phyloP scores from a whole-genome alignment of 768 basidiomycete species.

The Obba rivulosa region DNA sequence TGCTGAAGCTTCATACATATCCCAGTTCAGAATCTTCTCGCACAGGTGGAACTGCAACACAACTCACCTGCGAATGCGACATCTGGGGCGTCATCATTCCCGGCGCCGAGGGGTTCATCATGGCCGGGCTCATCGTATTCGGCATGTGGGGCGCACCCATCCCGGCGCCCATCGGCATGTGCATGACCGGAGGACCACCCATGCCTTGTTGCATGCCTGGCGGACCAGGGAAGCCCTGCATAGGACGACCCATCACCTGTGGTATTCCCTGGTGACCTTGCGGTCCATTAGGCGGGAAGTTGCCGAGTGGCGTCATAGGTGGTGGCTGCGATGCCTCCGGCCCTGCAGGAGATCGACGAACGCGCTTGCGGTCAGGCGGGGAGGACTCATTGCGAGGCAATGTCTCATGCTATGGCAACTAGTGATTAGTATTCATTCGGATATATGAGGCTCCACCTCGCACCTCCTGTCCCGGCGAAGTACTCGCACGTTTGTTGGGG shows the following conservation, averaged over 20 bases:
- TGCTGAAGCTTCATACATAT: background rate
- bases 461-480: slow-evolving; percentile 31
- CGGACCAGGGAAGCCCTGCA: slow-evolving; percentile 25
- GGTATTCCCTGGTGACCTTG: slow-evolving; percentile 27
- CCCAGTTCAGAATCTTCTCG: no score
- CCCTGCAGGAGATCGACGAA: slow-evolving; percentile 26
- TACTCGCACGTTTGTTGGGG: slow-evolving; percentile 28
- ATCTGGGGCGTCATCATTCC: slow-evolving; percentile 36
- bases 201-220: slow-evolving; percentile 23
- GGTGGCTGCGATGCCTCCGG: slow-evolving; percentile 30
- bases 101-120: slow-evolving; percentile 32
- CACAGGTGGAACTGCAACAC: no score
- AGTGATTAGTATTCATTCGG: slow-evolving; percentile 1
- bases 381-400: slow-evolving; percentile 26
- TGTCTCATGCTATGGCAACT: slow-evolving; percentile 19
- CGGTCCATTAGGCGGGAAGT: slow-evolving; percentile 23
- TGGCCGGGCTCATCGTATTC: slow-evolving; percentile 29
- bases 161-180: slow-evolving; percentile 26
- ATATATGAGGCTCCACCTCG: slow-evolving; percentile 3
- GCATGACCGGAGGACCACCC: slow-evolving; percentile 24
- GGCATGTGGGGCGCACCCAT: slow-evolving; percentile 28
- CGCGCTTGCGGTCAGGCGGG: slow-evolving; percentile 27
- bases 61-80: slow-evolving; percentile 16
- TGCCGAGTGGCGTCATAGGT: slow-evolving; percentile 31
- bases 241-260: slow-evolving; percentile 35